A percentile compares a stretch with the other conserved stretches of the same genome.
phyloP scores from a whole-genome alignment of 805 yeast species.

The Suhomyces faveliae region DNA sequence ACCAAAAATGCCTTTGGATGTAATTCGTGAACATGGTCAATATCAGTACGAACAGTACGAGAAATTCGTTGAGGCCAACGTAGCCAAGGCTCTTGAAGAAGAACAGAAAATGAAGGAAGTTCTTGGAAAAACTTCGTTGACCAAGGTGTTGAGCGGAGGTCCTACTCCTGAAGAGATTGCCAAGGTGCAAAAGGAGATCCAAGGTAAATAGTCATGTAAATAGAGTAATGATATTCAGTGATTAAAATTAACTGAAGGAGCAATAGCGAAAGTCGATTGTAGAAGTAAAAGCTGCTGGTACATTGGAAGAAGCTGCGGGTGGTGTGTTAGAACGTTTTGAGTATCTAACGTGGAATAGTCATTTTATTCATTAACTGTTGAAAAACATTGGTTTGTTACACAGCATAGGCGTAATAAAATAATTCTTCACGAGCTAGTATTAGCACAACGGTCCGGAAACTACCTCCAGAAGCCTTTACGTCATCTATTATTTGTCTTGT shows the following conservation, averaged over 20 bases:
- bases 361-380: no score
- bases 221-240: neutral
- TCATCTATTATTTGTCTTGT: no score
- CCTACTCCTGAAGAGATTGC: conserved; percentile 70
- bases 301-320: no score
- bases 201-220: neutral
- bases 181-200: conserved; percentile 37
- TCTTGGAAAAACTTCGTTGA: conserved; percentile 77
- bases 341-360: no score
- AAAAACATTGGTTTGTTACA: no score
- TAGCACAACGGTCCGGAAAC: no score
- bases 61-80: conserved; percentile 55
- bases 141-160: conserved; percentile 79
- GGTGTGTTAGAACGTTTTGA: no score
- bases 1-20: conserved; percentile 81
- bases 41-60: conserved; percentile 81
- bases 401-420: no score
- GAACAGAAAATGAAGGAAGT: conserved; percentile 83
- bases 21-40: conserved; percentile 89
- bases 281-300: no score
- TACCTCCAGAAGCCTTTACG: no score
- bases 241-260: neutral
- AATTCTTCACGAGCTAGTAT: no score
- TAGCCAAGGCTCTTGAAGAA: conserved; percentile 72
- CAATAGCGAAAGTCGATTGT: neutral